Base-by-base conservation (phyloP, 257 asterid species). In the Solanum peruvianum region DNA sequence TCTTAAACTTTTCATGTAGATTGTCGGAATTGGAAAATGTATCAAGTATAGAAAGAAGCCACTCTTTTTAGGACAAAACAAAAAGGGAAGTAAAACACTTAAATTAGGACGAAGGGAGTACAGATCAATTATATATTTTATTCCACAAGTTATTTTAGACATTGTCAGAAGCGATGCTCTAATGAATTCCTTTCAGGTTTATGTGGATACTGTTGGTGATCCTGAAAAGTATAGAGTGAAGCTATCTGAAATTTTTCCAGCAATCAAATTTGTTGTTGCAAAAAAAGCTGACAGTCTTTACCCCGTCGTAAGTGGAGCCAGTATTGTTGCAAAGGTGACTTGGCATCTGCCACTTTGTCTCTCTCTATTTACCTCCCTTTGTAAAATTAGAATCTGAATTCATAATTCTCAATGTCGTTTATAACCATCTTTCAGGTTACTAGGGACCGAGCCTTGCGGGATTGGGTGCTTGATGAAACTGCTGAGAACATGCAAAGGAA, bases 261-360 rank as follows among this genome's bases (percentile, higher is more conserved):
- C 91, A 67, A 92, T 97, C 89, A 97, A 94, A 89, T 94, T 95
- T 85, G 98, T 95, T 85, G 99, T 97, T 83, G 91, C 99, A 3
- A 95, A 97, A 95, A 97, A 97, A 92, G 99, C 99, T 49, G 99
- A 97, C 87, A 97, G 99, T 90, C 96, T 97, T 86, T 97, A 94
- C 90, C 99, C 99, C 41, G 98, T 97, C 86, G 99, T 97, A 44
- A 97, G 99, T 90, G 99, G 99, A 49, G 99, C 99, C 64, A 97
- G 99, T 92, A 97, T 97, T 87, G 99, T 92, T 89, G 99, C 99
- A 87, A 97, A 97, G 99, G 99, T 97, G 89, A 92, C 62, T 77
- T 81, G 73, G 67, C 82, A 56, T 67, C 85, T 70, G 45, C 29
- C 64, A 21, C 86, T 80, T 31, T 82, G 81, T 20, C 49, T 45